Percentiles rank a stretch among this genome's conserved stretches.
These are phyloP conservation scores for Aspergillus candidus DNA, from an alignment of 2,329 filamentous ascomycete species.

Conservation along the genomic window DNA sequence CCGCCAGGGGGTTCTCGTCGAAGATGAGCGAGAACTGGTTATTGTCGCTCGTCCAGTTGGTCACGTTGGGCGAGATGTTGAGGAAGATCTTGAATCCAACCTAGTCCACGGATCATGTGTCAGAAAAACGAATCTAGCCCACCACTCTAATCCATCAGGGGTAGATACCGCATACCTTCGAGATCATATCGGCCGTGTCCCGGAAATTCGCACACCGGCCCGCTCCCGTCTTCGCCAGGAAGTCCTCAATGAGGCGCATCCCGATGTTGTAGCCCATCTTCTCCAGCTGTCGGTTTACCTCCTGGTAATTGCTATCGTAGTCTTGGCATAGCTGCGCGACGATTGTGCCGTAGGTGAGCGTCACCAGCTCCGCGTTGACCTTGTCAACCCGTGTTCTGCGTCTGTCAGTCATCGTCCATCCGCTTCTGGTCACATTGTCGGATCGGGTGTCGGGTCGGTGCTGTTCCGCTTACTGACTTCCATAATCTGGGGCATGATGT, in stretches of 20 bases:
- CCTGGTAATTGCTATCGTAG: slow-evolving; percentile 85
- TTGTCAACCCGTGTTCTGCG: slow-evolving; percentile 88
- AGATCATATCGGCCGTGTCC: slow-evolving; percentile 94
- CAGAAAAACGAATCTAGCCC: neutral
- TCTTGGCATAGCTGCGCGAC: slow-evolving; percentile 95
- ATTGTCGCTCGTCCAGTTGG: slow-evolving; percentile 93
- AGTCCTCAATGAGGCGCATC: slow-evolving; percentile 91
- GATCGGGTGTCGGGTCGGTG: neutral
- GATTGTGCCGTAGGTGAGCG: slow-evolving; percentile 94
- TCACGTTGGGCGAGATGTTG: slow-evolving; percentile 87
- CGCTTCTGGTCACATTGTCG: neutral
- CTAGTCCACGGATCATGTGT: slow-evolving; percentile 41
- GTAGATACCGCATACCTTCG: slow-evolving; percentile 56
- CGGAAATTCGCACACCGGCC: slow-evolving; percentile 86
- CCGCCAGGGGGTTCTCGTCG: slow-evolving; percentile 92
- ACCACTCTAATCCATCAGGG: neutral
- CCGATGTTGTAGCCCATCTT: slow-evolving; percentile 99
- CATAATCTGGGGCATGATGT: slow-evolving; percentile 60
- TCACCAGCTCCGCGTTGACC: slow-evolving; percentile 95
- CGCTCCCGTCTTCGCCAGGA: slow-evolving; percentile 88
- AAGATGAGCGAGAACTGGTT: slow-evolving; percentile 96
- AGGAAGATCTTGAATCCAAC: slow-evolving; percentile 99
- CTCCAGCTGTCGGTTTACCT: slow-evolving; percentile 96
- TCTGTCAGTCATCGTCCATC: slow-evolving; percentile 12
- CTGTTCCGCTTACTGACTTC: slow-evolving; percentile 62